phyloP scores from a whole-genome alignment of 2,329 filamentous ascomycete species.

The Xylaria sp. region DNA sequence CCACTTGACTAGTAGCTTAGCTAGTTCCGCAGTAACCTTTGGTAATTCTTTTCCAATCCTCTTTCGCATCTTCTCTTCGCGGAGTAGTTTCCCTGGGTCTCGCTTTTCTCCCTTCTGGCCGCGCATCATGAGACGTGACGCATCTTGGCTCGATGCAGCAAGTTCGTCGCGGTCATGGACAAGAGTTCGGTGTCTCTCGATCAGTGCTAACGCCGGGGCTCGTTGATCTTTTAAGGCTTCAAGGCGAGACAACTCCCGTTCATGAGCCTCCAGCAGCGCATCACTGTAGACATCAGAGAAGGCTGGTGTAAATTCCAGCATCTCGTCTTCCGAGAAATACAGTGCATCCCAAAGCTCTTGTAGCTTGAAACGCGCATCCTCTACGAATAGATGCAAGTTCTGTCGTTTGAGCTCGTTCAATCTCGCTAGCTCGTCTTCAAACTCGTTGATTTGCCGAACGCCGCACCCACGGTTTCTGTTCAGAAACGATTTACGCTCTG shows the following conservation, averaged over 20 bases:
- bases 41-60: conserved; percentile 95
- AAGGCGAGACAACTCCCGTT: conserved; percentile 86
- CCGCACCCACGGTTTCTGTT: conserved; percentile 91
- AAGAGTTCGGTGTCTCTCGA: conserved; percentile 85
- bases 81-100: conserved; percentile 90
- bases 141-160: conserved; percentile 91
- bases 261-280: conserved; percentile 92
- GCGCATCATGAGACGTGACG: conserved; percentile 89
- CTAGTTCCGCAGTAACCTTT: conserved; percentile 87
- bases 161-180: conserved; percentile 89
- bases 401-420: conserved; percentile 94
- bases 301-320: conserved; percentile 96
- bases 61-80: conserved; percentile 99
- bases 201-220: conserved; percentile 80
- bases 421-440: conserved; percentile 87
- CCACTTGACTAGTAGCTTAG: conserved; percentile 83
- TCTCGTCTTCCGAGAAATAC: conserved; percentile 97
- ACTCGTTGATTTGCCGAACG: conserved; percentile 92
- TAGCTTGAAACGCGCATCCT: conserved; percentile 88
- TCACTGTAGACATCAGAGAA: conserved; percentile 98
- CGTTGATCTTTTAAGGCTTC: conserved; percentile 88
- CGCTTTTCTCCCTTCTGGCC: conserved; percentile 93
- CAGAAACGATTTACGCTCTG: conserved; percentile 85
- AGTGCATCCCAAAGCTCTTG: conserved; percentile 95
- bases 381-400: conserved; percentile 94